Conservation (phyloP, 108 stramenopile genomes). For the Schizochytrium sp. region DNA sequence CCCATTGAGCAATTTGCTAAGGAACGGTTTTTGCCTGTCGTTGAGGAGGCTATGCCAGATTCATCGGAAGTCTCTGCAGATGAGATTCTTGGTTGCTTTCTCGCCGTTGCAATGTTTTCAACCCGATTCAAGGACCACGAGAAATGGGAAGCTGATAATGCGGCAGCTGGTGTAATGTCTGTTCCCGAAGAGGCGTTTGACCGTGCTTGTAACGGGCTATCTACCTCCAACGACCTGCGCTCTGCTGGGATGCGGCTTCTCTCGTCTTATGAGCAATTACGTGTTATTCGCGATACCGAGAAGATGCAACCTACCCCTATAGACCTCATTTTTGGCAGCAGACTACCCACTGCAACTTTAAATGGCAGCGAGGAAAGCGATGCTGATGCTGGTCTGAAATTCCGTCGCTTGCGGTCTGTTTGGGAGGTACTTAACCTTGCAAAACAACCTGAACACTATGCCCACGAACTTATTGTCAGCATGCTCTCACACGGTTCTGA, state of each 20-base stretch:
- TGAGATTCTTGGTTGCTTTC: conserved; percentile 16
- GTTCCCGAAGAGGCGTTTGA: conserved; percentile 48
- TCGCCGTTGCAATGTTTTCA: conserved; percentile 13
- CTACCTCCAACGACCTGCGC: conserved; percentile 58
- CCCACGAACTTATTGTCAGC: conserved; percentile 5
- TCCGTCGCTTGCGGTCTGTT: neutral
- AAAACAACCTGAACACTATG: neutral
- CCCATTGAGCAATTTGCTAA: conserved; percentile 9
- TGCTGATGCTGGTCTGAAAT: neutral
- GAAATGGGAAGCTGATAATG: conserved; percentile 19
- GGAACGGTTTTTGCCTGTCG: conserved; percentile 21
- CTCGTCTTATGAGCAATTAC: conserved; percentile 4
- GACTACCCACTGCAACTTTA: neutral
- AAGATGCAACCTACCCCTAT: neutral
- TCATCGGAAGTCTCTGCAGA: neutral
- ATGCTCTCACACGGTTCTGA: conserved; percentile 32
- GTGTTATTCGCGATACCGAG: neutral
- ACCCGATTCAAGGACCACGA: conserved; percentile 34
- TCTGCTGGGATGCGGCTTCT: conserved; percentile 31
- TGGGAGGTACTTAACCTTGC: neutral
- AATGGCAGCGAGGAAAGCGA: neutral
- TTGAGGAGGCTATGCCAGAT: neutral
- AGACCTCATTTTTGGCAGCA: neutral
- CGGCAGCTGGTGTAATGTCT: neutral
- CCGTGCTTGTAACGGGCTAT: conserved; percentile 57